Percentiles rank a stretch among this genome's conserved stretches.
Conservation (phyloP, 306 rosid genomes). For the Castanea mollissima region DNA sequence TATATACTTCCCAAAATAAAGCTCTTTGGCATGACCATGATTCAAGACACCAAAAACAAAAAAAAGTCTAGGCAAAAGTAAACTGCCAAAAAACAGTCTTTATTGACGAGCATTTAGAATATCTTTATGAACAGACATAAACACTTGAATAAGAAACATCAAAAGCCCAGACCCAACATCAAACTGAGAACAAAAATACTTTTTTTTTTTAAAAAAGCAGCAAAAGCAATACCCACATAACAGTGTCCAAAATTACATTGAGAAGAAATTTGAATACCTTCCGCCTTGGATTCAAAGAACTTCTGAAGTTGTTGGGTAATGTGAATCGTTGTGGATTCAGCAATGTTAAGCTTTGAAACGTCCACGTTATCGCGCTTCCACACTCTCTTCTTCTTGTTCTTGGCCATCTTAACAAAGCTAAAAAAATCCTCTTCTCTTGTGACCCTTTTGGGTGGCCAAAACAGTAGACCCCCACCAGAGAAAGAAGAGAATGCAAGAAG, state of each 20-base stretch:
- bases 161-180: neutral
- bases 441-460: neutral
- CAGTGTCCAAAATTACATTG: too few relatives aligned
- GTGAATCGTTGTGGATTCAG: conserved; percentile 31
- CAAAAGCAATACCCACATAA: neutral
- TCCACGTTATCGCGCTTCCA: neutral
- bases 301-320: conserved; percentile 24
- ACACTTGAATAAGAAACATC: neutral
- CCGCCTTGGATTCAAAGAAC: conserved; percentile 42
- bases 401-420: neutral
- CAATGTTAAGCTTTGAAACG: conserved; percentile 15
- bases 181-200: neutral
- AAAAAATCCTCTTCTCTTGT: neutral
- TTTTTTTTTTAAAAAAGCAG: too few relatives aligned
- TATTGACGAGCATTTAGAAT: neutral
- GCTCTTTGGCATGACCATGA: neutral
- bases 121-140: neutral
- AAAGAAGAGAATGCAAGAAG: neutral
- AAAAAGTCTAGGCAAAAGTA: neutral
- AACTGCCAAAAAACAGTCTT: neutral
- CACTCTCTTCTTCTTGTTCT: neutral
- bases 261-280: conserved; percentile 31
- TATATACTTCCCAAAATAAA: neutral
- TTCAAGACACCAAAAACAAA: too few relatives aligned
- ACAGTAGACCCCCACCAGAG: neutral